Evolutionary conservation across 108 stramenopile species (phyloP).

Genomic region (Aurantiochytrium sp.): DNA sequence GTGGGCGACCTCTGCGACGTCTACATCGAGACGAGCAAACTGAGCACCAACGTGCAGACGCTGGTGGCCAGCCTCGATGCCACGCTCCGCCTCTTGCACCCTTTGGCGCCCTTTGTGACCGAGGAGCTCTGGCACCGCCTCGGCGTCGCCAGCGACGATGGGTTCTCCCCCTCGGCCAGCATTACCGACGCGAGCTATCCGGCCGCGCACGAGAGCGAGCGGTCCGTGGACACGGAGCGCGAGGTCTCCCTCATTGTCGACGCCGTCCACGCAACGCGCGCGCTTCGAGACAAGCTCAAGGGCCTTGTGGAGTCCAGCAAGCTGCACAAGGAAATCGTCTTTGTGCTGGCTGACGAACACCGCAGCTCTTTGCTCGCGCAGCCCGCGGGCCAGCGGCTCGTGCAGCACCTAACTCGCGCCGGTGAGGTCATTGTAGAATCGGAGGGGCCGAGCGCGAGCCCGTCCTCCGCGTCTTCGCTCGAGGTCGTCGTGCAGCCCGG

Average conservation of each 20-base stretch:
- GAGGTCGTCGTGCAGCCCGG: conserved; percentile 40
- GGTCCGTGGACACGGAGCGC: neutral
- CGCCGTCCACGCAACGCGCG: neutral
- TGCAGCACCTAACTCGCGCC: conserved; percentile 38
- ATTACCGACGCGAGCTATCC: neutral
- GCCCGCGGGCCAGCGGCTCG: conserved; percentile 33
- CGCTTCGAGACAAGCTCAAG: neutral
- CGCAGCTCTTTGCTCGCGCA: neutral
- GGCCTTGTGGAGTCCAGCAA: neutral
- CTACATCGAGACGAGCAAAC: conserved; percentile 90
- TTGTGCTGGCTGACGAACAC: neutral
- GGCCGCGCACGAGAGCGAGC: neutral
- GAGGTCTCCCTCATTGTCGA: neutral
- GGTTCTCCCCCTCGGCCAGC: neutral
- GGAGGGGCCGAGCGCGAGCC: neutral
- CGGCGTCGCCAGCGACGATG: neutral
- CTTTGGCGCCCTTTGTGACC: conserved; percentile 96
- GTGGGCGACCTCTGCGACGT: conserved; percentile 97
- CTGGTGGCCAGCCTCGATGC: conserved; percentile 70
- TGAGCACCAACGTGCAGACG: neutral
- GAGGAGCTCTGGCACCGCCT: conserved; percentile 96
- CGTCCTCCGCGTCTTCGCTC: neutral
- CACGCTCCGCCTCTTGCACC: conserved; percentile 85
- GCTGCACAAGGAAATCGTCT: neutral
- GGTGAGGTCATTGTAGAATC: neutral